phyloP scores from a whole-genome alignment of 192 early-diverging fungal genomes.

The Coemansia javaensis region DNA sequence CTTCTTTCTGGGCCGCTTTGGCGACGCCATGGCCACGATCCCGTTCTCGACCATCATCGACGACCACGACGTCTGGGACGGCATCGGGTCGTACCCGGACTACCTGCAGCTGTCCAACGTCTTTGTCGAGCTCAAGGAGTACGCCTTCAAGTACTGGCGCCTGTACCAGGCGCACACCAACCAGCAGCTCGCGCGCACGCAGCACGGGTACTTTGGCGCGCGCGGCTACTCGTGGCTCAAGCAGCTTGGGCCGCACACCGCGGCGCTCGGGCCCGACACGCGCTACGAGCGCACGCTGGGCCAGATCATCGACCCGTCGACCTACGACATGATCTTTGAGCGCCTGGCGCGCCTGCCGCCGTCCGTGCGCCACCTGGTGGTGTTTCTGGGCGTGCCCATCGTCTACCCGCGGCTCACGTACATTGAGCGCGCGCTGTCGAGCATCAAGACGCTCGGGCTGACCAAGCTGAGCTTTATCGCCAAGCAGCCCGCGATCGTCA shows the following conservation, averaged over 20 bases:
- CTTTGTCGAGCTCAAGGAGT: slow-evolving; percentile 68
- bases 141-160: slow-evolving; percentile 72
- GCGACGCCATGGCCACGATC: slow-evolving; percentile 68
- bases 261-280: slow-evolving; percentile 64
- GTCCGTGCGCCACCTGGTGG: slow-evolving; percentile 61
- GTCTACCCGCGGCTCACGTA: slow-evolving; percentile 69
- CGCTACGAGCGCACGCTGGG: slow-evolving; percentile 66
- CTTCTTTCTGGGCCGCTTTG: slow-evolving; percentile 56
- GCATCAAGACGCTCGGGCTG: slow-evolving; percentile 52
- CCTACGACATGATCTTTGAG: slow-evolving; percentile 59
- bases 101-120: slow-evolving; percentile 64
- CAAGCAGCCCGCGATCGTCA: slow-evolving; percentile 55
- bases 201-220: slow-evolving; percentile 56
- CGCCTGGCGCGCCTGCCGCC: slow-evolving; percentile 42
- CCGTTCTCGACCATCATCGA: slow-evolving; percentile 76
- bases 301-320: slow-evolving; percentile 55
- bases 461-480: slow-evolving; percentile 52
- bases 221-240: slow-evolving; percentile 60
- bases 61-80: slow-evolving; percentile 87
- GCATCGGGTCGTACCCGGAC: slow-evolving; percentile 77
- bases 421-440: slow-evolving; percentile 63
- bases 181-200: slow-evolving; percentile 46
- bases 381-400: slow-evolving; percentile 69
- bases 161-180: slow-evolving; percentile 83
- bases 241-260: slow-evolving; percentile 62